Conservation (phyloP, 257 asterid genomes). For the Petrea volubilis region DNA sequence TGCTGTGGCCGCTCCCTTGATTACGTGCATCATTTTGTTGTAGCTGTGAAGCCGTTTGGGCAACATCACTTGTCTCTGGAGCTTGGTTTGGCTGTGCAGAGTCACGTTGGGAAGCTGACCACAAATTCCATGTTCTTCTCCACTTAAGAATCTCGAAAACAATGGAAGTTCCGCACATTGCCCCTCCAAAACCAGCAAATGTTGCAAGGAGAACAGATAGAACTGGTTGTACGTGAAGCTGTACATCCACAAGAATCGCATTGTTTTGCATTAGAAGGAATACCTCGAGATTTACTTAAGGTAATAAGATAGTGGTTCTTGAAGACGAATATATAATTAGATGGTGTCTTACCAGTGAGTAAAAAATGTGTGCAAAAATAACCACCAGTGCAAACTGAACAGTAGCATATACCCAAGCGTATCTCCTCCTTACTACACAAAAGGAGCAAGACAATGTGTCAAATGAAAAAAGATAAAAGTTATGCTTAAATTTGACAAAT, state of each 20-base stretch:
- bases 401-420: slow-evolving; percentile 83
- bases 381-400: slow-evolving; percentile 81
- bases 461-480: not conserved
- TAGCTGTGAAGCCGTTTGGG: slow-evolving; percentile 34
- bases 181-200: slow-evolving; percentile 86
- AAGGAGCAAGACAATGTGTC: slow-evolving; percentile 8
- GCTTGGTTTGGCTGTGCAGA: slow-evolving; percentile 39
- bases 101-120: slow-evolving; percentile 37
- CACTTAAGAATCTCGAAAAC: slow-evolving; percentile 60
- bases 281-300: not conserved
- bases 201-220: slow-evolving; percentile 75
- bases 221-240: slow-evolving; percentile 82
- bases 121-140: slow-evolving; percentile 42
- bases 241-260: slow-evolving; percentile 21
- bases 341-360: slow-evolving; percentile 67
- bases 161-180: slow-evolving; percentile 80
- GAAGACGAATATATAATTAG: not conserved
- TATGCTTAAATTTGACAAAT: not conserved
- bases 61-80: slow-evolving; percentile 31
- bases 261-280: slow-evolving; percentile 12
- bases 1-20: slow-evolving; percentile 29
- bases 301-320: not conserved
- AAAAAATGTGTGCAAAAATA: slow-evolving; percentile 73
- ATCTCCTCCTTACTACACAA: slow-evolving; percentile 63
- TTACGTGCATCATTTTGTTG: slow-evolving; percentile 30